Base-by-base conservation (phyloP, 495 filamentous ascomycete genomes). In the Neurospora tetraspora region DNA sequence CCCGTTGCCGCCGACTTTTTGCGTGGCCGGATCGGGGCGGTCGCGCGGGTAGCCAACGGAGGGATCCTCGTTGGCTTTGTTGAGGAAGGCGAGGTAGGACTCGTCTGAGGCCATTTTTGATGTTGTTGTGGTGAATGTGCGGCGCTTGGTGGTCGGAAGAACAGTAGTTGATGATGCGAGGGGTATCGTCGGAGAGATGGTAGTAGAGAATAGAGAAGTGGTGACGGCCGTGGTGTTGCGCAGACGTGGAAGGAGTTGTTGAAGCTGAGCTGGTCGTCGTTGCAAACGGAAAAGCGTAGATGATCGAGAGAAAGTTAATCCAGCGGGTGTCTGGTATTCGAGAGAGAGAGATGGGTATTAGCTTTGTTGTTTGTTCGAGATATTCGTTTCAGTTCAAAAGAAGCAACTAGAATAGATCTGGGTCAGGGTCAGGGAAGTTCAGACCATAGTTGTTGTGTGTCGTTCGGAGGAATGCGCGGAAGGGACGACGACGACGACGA, bases 1-100 rank as follows among this genome's bases (percentile, higher is more conserved):
- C 69, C 36, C 53, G 38, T 75, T 75, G 23, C 61, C 20, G 4
- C 59, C 70, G 14, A 65, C 27, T 16, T 72, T 68, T 3, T 39
- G 69, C 38, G 16, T 53, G 0, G 38, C 39, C 14, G 39, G 12
- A 2, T 16, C 40, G 27, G 43, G 16, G 5, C 34, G 38, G 53
- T 61, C 37, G 38, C 36, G 68, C 18, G 79, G 75, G 18, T 77
- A 72, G 11, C 86, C 85, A 20, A 81, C 84, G 72, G 85, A 83
- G 20, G 88, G 88, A 78, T 92, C 89, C 77, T 88, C 81, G 82
- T 95, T 96, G 53, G 93, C 93, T 81, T 95, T 94, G 80, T 96
- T 84, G 69, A 97, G 85, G 79, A 97, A 96, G 76, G 88, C 83
- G 80, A 88, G 85, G 85, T 96, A 97, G 75, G 89, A 89, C 69